Base-by-base conservation (phyloP, 73 alveolate species). In the Paraurostyla sp. region DNA sequence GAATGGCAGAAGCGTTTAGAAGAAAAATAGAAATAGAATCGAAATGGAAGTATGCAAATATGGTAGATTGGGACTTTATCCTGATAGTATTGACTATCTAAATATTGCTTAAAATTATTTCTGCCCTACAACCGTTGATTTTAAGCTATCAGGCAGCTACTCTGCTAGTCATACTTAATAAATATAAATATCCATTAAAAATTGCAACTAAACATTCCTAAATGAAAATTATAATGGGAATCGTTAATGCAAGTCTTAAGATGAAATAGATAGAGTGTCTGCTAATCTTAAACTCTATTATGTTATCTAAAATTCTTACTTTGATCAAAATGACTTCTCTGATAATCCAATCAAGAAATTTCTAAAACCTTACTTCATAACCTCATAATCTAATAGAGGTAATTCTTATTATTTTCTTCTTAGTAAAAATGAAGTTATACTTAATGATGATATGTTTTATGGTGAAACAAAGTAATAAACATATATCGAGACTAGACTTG, bases 301-400 rank as follows among this genome's bases (percentile, higher is more conserved):
- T 27, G 89, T 78, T 2, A 22, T 54, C 22, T 4, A 78, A 49
- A 78, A 78, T 35, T 78, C 89, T 6, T 78, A 51, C 50, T 50
- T 78, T 52, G 89, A 78, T 35, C 11, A 32, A 1, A 25, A 46
- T 6, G 78, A 52, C 58, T 78, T 78, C 29, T 16, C 48, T 59
- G 49, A 78, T 1, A 25, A 40, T 18, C 89, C 78, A 13, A 54
- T 78, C n/a, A 78, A 78, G 60, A 49, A 29, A 7, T 78, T 4
- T 54, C 78, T 78, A 2, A 78, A 78, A 54, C 89, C 89, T 4
- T 78, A 78, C 32, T 78, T 43, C 40, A 9, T 78, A 6, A 43
- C 89, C 22, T 29, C 89, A 3, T 7, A 9, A 11, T 54, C 30
- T 35, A 78, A 78, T 51, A 29, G 35, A 16, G 9, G 65, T 51